phyloP scores from a whole-genome alignment of 306 rosid species.

The Potentilla sterilis region DNA sequence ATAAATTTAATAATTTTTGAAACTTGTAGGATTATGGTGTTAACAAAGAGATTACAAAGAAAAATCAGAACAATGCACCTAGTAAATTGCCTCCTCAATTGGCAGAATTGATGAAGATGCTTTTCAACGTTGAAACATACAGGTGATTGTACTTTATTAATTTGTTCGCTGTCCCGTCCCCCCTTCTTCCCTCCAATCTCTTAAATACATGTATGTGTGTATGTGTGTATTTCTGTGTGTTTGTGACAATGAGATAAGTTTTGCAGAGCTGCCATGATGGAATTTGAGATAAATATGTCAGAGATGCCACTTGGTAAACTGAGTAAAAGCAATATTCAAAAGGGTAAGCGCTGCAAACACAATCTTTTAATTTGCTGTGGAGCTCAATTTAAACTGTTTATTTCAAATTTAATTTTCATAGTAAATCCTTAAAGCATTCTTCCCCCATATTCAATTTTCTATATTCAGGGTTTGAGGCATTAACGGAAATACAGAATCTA shows the following conservation, averaged over 20 bases:
- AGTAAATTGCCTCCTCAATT: constrained; percentile 73
- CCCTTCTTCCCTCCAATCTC: not conserved
- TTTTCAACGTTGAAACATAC: constrained; percentile 94
- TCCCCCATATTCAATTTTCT: constrained; percentile 17
- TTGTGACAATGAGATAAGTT: constrained; percentile 22
- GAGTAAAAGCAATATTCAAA: constrained; percentile 84
- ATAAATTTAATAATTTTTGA: constrained; percentile 4
- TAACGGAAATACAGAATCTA: constrained; percentile 88
- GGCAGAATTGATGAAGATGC: constrained; percentile 84
- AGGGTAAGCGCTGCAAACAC: constrained; percentile 46
- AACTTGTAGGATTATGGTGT: constrained; percentile 86
- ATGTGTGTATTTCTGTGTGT: not conserved
- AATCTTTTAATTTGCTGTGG: not conserved
- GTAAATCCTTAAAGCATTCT: constrained; percentile 2
- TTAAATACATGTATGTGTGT: constrained; percentile 3
- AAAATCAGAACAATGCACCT: constrained; percentile 33
- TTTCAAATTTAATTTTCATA: not conserved
- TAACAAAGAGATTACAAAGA: constrained; percentile 60
- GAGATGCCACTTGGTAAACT: constrained; percentile 99
- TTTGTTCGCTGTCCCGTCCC: not conserved
- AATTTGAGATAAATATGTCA: constrained; percentile 92
- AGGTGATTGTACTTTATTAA: constrained; percentile 44
- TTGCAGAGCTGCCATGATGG: constrained; percentile 98
- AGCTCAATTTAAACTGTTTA: constrained; percentile 1
- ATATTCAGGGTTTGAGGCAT: constrained; percentile 86